Base-by-base conservation (phyloP, 108 stramenopile species). In the Discostella stelligeroides region DNA sequence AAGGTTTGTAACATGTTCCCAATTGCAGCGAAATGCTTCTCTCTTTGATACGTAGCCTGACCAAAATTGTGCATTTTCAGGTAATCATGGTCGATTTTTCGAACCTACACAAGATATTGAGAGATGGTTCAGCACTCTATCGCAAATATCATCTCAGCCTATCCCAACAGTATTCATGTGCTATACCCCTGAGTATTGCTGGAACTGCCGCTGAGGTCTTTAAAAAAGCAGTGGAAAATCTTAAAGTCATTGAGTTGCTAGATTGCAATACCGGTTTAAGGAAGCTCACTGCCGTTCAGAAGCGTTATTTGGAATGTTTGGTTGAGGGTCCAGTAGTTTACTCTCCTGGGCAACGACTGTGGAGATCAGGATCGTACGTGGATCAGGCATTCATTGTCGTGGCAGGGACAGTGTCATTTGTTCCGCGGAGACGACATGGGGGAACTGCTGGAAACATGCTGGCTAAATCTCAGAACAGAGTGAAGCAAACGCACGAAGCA, bases 341-440 rank as follows among this genome's bases (percentile, higher is more conserved):
- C 66, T 68, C 69, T 27, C 89, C 88, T 15, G 94, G 94, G 1
- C 88, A 92, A 30, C 71, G 87, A 8, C 70, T 95, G 4, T 95
- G 94, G 94, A 72, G 83, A 58, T 41, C 81, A 24, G 94, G 94
- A 20, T 80, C 88, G 29, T 71, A 80, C 15, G 90, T 92, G 0
- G 92, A 95, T 63, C 84, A 83, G 51, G 91, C 90, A 7, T 95
- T 81, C 75, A 69, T 95, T 34, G 63, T 95, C 23, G 90, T 95
- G 6, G 79, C 82, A 13, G 94, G 94, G 6, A 92, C 88, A 11
- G 91, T 84, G 15, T 89, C 88, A 1, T 95, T 95, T 66, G 81
- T 90, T 55, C 83, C 84, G 11, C 80, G 82, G 48, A 55, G 88
- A 54, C 73, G 86, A 65, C 84, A 86, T 62, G 84, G 84, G 17